Evolutionary conservation across 192 early-diverging fungal genomes (phyloP).

Genomic region (Tieghemiomyces parasiticus): DNA sequence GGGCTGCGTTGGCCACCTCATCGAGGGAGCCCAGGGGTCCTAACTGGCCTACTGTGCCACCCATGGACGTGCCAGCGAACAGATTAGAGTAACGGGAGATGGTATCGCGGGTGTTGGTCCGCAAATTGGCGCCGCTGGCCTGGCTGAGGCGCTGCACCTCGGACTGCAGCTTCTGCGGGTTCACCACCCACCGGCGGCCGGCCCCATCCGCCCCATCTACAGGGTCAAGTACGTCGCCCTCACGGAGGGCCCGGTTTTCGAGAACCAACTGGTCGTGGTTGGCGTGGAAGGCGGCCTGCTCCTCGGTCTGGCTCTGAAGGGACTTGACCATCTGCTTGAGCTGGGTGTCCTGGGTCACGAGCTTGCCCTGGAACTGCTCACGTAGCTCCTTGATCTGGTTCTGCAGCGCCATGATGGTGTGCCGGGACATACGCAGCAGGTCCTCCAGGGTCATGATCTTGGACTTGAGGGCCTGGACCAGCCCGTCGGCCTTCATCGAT

Average conservation of each 20-base stretch:
- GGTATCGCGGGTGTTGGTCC: neutral
- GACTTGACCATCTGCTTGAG: slow-evolving; percentile 45
- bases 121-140: no score
- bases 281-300: slow-evolving; percentile 31
- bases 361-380: slow-evolving; percentile 47
- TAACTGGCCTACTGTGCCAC: neutral
- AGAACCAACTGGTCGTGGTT: slow-evolving; percentile 26
- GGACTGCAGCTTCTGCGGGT: neutral
- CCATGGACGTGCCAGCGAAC: neutral
- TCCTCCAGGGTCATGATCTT: slow-evolving; percentile 54
- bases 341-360: slow-evolving; percentile 50
- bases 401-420: slow-evolving; percentile 60
- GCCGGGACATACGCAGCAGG: slow-evolving; percentile 57
- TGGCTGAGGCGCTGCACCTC: neutral
- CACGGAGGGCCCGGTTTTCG: slow-evolving; percentile 31
- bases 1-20: neutral
- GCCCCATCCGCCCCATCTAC: no score
- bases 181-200: neutral
- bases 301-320: slow-evolving; percentile 34
- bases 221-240: slow-evolving; percentile 22
- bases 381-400: slow-evolving; percentile 49
- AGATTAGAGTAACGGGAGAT: neutral
- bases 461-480: slow-evolving; percentile 48
- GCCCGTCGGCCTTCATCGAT: slow-evolving; percentile 44
- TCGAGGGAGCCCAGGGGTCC: neutral